Evolutionary conservation across 106 monocot species (phyloP).

Genomic region (Dactylorhiza incarnata): DNA sequence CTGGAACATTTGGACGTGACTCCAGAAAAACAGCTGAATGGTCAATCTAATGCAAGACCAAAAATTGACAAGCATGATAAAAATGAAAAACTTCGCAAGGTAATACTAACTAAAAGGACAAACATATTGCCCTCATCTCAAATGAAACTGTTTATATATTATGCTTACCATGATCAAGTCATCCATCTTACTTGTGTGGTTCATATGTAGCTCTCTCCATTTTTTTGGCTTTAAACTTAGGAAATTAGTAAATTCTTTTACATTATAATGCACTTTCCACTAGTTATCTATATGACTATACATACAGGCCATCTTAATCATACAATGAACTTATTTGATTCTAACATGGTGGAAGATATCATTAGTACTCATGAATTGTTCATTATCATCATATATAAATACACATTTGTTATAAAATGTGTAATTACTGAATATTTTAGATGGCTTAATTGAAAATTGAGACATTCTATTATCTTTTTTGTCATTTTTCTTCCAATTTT

Average conservation of each 20-base stretch:
- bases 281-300: background rate
- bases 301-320: background rate
- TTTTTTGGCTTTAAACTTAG: background rate
- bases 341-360: background rate
- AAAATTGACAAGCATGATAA: constrained; percentile 26
- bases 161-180: background rate
- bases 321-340: background rate
- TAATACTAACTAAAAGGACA: constrained; percentile 11
- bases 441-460: background rate
- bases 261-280: background rate
- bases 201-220: background rate
- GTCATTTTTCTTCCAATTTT: no score
- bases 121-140: background rate
- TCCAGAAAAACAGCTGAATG: constrained; percentile 14
- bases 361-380: background rate
- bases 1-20: constrained; percentile 4
- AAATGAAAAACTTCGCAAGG: constrained; percentile 44
- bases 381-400: background rate
- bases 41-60: constrained; percentile 5
- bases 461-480: background rate
- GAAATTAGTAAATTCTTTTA: background rate
- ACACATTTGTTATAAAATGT: background rate
- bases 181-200: background rate
- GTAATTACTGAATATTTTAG: background rate
- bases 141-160: background rate